Conservation (phyloP, 208 protist species). For the Naegleria lovaniensis region DNA sequence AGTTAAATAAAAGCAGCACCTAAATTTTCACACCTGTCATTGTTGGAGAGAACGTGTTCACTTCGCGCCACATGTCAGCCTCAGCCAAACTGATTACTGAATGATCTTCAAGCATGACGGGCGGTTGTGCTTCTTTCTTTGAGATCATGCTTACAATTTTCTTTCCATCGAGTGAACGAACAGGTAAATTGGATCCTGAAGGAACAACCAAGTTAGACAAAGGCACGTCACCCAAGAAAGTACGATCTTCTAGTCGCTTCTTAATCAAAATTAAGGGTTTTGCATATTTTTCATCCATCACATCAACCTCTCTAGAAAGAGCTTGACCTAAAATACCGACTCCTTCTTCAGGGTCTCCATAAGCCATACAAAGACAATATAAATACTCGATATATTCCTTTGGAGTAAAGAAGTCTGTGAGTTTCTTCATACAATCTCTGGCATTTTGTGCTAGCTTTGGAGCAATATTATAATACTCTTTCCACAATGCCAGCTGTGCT, state of each 20-base stretch:
- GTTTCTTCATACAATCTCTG: neutral
- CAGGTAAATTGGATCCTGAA: neutral
- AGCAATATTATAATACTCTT: neutral
- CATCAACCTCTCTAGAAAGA: too few species aligned
- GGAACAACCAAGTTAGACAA: neutral
- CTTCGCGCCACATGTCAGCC: neutral
- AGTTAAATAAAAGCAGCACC: neutral
- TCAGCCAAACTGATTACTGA: neutral
- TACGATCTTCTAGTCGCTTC: neutral
- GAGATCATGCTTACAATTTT: neutral
- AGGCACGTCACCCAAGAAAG: neutral
- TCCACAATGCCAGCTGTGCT: neutral
- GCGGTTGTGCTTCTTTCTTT: neutral
- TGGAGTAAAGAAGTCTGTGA: neutral
- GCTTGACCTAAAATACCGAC: neutral
- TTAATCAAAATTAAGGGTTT: neutral
- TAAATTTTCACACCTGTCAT: neutral
- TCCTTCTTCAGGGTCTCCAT: neutral
- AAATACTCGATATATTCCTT: neutral
- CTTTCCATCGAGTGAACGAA: neutral
- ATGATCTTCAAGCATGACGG: neutral
- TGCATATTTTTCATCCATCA: neutral
- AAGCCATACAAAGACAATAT: neutral
- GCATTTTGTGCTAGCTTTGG: neutral
- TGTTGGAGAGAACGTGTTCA: neutral